Conservation (phyloP, 352 stramenopile species). For the Pythium sukuiense region DNA sequence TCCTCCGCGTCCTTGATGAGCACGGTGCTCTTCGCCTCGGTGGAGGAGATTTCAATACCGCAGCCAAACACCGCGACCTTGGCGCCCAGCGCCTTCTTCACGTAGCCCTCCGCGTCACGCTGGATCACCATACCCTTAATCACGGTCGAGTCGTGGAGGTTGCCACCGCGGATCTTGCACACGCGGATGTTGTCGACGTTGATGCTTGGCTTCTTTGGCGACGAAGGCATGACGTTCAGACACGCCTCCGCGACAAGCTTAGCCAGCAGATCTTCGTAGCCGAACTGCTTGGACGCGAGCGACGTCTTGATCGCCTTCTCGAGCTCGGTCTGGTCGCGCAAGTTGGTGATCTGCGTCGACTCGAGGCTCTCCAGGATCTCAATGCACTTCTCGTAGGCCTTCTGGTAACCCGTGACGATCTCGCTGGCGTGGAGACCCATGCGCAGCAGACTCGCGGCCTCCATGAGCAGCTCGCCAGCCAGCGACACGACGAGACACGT, state of each 20-base stretch:
- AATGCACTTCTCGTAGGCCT: conserved; percentile 92
- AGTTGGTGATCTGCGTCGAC: conserved; percentile 63
- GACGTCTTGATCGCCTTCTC: conserved; percentile 93
- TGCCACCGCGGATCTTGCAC: conserved; percentile 96
- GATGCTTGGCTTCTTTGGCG: conserved; percentile 86
- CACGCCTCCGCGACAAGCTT: conserved; percentile 95
- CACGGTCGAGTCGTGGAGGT: conserved; percentile 94
- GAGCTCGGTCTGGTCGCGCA: conserved; percentile 87
- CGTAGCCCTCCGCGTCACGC: conserved; percentile 90
- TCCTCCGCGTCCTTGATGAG: conserved; percentile 99
- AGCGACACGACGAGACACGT: conserved; percentile 98
- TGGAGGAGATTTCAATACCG: conserved; percentile 95
- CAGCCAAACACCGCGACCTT: conserved; percentile 98
- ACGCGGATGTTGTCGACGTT: conserved; percentile 98
- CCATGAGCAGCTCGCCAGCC: conserved; percentile 96
- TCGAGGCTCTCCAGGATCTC: conserved; percentile 93
- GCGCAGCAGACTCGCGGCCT: conserved; percentile 95
- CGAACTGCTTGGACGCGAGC: conserved; percentile 97
- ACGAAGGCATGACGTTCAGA: conserved; percentile 91
- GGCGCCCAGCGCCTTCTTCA: conserved; percentile 91
- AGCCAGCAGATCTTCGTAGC: conserved; percentile 93
- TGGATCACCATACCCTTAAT: conserved; percentile 98
- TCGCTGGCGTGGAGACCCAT: conserved; percentile 98
- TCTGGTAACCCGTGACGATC: conserved; percentile 97
- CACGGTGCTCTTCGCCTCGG: conserved; percentile 99